These are phyloP conservation scores for Aspergillus sp. DNA, from an alignment of 2,329 filamentous ascomycete genomes.

Conservation along the genomic window DNA sequence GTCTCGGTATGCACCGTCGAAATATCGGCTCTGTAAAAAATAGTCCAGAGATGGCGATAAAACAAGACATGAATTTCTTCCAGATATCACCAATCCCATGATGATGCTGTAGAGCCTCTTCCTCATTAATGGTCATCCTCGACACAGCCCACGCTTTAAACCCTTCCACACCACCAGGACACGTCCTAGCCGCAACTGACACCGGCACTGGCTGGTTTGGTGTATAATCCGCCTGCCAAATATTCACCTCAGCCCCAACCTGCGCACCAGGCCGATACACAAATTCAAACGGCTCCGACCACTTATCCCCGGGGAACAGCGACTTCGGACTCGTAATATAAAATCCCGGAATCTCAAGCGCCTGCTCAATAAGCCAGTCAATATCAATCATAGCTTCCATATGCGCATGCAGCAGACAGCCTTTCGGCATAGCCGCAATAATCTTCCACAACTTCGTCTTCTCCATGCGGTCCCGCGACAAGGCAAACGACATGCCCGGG, in stretches of 20 bases:
- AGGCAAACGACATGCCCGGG: slow-evolving; percentile 12
- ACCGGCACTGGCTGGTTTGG: slow-evolving; percentile 1
- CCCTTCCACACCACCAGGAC: slow-evolving; percentile 2
- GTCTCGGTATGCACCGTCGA: slow-evolving; percentile 10
- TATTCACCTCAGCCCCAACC: not conserved
- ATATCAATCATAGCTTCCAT: slow-evolving; percentile 17
- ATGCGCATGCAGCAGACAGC: slow-evolving; percentile 14
- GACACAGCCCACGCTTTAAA: slow-evolving; percentile 12
- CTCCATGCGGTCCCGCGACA: slow-evolving; percentile 10
- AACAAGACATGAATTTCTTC: slow-evolving; percentile 11
- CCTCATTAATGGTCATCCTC: slow-evolving; percentile 11
- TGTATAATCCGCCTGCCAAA: slow-evolving; percentile 8
- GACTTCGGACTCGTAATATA: slow-evolving; percentile 4
- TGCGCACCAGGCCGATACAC: slow-evolving; percentile 3
- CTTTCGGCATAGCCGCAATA: slow-evolving; percentile 12
- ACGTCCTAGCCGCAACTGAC: not conserved
- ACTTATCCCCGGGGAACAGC: slow-evolving; percentile 1
- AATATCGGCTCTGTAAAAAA: slow-evolving; percentile 13
- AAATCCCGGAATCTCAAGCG: slow-evolving; percentile 10
- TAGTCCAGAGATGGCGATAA: slow-evolving; percentile 6
- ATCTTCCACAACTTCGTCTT: slow-evolving; percentile 10
- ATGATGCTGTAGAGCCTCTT: slow-evolving; percentile 14
- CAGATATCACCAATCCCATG: slow-evolving; percentile 12
- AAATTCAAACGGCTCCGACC: slow-evolving; percentile 5
- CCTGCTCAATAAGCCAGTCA: slow-evolving; percentile 13